These are phyloP conservation scores for Rhododendron kiyosumense DNA, from an alignment of 148 eudicot genomes.

Conservation along the genomic window DNA sequence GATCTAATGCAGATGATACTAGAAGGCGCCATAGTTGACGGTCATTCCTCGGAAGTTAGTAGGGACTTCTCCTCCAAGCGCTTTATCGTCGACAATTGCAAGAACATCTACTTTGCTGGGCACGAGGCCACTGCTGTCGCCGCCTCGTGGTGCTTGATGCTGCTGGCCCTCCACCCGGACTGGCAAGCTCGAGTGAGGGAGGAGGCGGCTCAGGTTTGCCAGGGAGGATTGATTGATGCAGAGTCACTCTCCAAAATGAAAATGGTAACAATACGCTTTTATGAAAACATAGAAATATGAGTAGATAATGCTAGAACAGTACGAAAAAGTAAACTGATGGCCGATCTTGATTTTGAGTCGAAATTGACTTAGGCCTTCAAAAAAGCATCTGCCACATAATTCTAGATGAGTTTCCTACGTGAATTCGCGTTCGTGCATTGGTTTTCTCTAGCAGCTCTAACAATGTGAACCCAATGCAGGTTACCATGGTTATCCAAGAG, in stretches of 20 bases:
- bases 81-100: conserved; percentile 78
- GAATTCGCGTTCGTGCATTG: too few species aligned
- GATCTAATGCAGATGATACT: conserved; percentile 67
- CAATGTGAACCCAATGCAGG: conserved; percentile 24
- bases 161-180: conserved; percentile 65
- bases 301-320: background rate
- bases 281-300: background rate
- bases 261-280: conserved; percentile 30
- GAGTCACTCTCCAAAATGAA: conserved; percentile 63
- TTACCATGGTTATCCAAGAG: conserved; percentile 86
- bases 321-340: background rate
- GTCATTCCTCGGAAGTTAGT: conserved; percentile 21
- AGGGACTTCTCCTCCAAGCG: conserved; percentile 35
- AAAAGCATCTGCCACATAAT: too few species aligned
- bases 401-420: too few species aligned
- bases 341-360: background rate
- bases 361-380: background rate
- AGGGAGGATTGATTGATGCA: conserved; percentile 24
- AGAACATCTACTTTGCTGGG: conserved; percentile 88
- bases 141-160: conserved; percentile 84
- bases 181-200: conserved; percentile 65
- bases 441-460: background rate
- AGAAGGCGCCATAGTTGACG: conserved; percentile 45
- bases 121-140: conserved; percentile 84
- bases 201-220: conserved; percentile 37